Evolutionary conservation across 1,139 yeast species (phyloP).

Genomic region (Geotrichum citri-aurantii): DNA sequence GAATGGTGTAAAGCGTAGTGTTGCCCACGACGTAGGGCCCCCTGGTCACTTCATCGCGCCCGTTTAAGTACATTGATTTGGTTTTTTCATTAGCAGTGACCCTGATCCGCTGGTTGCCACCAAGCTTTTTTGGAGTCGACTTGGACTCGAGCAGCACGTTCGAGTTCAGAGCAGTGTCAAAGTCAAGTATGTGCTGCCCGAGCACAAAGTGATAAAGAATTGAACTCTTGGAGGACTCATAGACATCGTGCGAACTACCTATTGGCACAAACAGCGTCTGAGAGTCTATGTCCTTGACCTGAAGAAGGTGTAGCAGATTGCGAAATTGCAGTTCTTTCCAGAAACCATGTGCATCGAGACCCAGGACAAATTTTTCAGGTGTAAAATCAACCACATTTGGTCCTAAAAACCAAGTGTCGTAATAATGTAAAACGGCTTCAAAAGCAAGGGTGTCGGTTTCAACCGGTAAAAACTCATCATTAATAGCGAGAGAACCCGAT

Average conservation of each 20-base stretch:
- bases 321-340: constrained; percentile 67
- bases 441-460: constrained; percentile 45
- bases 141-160: constrained; percentile 11
- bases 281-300: constrained; percentile 42
- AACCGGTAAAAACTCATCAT: constrained; percentile 31
- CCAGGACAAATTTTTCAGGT: constrained; percentile 69
- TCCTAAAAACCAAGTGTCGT: constrained; percentile 35
- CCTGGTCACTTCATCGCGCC: constrained; percentile 40
- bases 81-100: constrained; percentile 29
- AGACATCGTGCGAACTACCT: constrained; percentile 27
- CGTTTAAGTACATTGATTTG: constrained; percentile 42
- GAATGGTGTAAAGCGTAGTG: constrained; percentile 58
- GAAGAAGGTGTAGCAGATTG: constrained; percentile 51
- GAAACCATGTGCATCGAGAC: constrained; percentile 59
- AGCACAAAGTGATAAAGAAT: constrained; percentile 65
- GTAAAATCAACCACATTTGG: constrained; percentile 41
- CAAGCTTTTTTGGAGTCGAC: constrained; percentile 30
- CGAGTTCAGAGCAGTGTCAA: constrained; percentile 37
- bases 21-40: constrained; percentile 47
- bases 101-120: constrained; percentile 47
- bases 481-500: constrained; percentile 22
- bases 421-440: constrained; percentile 61
- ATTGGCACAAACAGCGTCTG: constrained; percentile 57
- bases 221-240: constrained; percentile 29
- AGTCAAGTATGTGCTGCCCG: constrained; percentile 40